phyloP scores from a whole-genome alignment of 192 early-diverging fungal genomes.

The Coemansia umbellata region DNA sequence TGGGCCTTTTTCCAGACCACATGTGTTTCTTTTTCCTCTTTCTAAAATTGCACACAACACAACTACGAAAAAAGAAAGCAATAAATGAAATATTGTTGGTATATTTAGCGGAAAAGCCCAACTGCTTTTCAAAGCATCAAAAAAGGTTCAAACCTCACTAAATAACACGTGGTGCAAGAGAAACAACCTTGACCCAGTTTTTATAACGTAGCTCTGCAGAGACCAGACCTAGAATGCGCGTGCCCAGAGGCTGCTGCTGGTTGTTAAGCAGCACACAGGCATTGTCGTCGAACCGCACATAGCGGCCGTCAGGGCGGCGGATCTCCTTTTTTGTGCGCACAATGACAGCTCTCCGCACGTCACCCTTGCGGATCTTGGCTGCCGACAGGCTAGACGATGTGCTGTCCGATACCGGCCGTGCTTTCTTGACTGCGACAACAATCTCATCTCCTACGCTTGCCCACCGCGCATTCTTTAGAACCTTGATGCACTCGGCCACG shows the following conservation, averaged over 20 bases:
- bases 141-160: conserved; percentile 11
- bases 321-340: conserved; percentile 89
- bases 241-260: conserved; percentile 90
- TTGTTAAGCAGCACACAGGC: conserved; percentile 93
- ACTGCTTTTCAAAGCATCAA: too few relatives aligned
- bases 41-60: not conserved
- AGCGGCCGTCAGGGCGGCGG: conserved; percentile 84
- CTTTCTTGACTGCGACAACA: conserved; percentile 92
- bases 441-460: conserved; percentile 86
- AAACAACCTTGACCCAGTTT: conserved; percentile 93
- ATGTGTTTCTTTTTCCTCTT: conserved; percentile 1
- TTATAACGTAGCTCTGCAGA: conserved; percentile 87
- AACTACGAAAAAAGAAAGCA: not conserved
- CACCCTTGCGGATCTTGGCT: conserved; percentile 87
- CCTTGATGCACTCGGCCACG: conserved; percentile 93
- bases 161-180: conserved; percentile 87
- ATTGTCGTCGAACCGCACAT: conserved; percentile 95
- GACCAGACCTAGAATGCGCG: conserved; percentile 86
- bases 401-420: conserved; percentile 66
- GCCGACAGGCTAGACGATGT: conserved; percentile 50
- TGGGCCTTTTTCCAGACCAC: not conserved
- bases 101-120: too few relatives aligned
- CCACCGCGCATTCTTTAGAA: conserved; percentile 72
- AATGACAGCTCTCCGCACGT: conserved; percentile 86
- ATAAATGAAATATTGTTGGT: not conserved